phyloP scores from a whole-genome alignment of 2,329 filamentous ascomycete genomes.

The Aspergillus ibericus region DNA sequence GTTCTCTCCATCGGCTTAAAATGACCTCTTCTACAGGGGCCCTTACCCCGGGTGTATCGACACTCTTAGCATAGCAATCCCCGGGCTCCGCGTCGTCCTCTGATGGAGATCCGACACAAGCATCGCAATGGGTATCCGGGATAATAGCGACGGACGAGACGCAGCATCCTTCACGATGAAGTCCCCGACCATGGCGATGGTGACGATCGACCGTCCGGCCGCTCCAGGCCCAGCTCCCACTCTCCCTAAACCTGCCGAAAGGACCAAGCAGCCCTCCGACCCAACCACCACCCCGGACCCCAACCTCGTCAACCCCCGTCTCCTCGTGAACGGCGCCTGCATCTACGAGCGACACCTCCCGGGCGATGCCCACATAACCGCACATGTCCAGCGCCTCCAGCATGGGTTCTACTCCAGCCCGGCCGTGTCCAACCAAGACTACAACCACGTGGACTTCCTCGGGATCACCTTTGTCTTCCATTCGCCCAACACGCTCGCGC shows the following conservation, averaged over 20 bases:
- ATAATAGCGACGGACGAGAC: background rate
- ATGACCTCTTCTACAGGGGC: background rate
- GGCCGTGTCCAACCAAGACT: slow-evolving; percentile 43
- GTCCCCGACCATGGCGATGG: slow-evolving; percentile 8
- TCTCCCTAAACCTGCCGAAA: slow-evolving; percentile 1
- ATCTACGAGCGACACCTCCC: slow-evolving; percentile 52
- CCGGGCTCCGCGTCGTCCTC: background rate
- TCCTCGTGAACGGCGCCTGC: slow-evolving; percentile 43
- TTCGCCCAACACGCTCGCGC: slow-evolving; percentile 41
- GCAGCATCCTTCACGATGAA: background rate
- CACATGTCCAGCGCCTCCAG: slow-evolving; percentile 52
- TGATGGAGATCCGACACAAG: background rate
- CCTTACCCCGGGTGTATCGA: background rate
- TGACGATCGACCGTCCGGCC: slow-evolving; percentile 9
- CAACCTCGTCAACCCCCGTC: slow-evolving; percentile 39
- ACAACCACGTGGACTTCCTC: slow-evolving; percentile 50
- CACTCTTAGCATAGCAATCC: background rate
- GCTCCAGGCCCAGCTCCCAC: background rate
- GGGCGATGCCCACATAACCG: slow-evolving; percentile 51
- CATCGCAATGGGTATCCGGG: slow-evolving; percentile 8
- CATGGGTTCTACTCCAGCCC: slow-evolving; percentile 49
- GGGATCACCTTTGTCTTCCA: slow-evolving; percentile 54
- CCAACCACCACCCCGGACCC: slow-evolving; percentile 27
- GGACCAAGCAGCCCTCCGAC: slow-evolving; percentile 2
- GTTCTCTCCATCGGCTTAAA: background rate